Evolutionary conservation across 345 rosid species (phyloP).

Genomic region (Leavenworthia alabamica): DNA sequence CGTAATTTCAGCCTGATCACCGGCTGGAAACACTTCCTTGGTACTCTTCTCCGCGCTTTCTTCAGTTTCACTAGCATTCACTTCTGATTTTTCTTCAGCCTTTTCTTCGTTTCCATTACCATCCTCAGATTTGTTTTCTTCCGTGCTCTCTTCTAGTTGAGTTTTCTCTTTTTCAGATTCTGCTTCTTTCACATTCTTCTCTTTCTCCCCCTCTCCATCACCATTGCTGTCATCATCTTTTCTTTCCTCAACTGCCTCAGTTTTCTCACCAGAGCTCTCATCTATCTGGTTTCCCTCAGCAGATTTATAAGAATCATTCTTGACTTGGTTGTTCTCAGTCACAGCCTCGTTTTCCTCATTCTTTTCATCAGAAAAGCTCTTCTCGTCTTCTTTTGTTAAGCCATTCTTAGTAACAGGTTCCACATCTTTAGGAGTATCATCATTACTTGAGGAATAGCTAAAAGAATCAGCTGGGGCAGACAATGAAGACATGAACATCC

Average conservation of each 20-base stretch:
- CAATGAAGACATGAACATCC: slow-evolving; percentile 75
- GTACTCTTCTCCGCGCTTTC: slow-evolving; percentile 35
- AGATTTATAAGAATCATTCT: slow-evolving; percentile 22
- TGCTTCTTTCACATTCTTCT: slow-evolving; percentile 22
- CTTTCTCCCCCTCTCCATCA: slow-evolving; percentile 31
- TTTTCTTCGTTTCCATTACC: slow-evolving; percentile 25
- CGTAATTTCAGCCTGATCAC: slow-evolving; percentile 50
- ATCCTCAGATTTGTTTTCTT: slow-evolving; percentile 29
- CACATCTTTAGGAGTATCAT: slow-evolving; percentile 32
- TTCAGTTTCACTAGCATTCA: slow-evolving; percentile 11
- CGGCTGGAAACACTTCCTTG: slow-evolving; percentile 35
- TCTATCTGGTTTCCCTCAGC: slow-evolving; percentile 23
- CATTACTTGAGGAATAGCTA: slow-evolving; percentile 31
- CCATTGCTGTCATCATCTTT: slow-evolving; percentile 28
- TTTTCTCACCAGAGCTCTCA: slow-evolving; percentile 29
- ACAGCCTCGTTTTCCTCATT: slow-evolving; percentile 21
- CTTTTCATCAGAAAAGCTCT: slow-evolving; percentile 20
- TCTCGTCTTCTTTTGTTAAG: slow-evolving; percentile 14
- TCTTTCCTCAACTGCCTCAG: slow-evolving; percentile 31
- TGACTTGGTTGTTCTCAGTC: slow-evolving; percentile 25
- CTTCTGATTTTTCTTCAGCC: slow-evolving; percentile 24
- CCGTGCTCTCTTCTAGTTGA: slow-evolving; percentile 32
- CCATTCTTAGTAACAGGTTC: slow-evolving; percentile 34
- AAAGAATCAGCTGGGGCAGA: slow-evolving; percentile 37
- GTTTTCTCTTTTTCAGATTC: slow-evolving; percentile 26